These are phyloP conservation scores for Apiosordaria backusii DNA, from an alignment of 495 filamentous ascomycete species.

Conservation along the genomic window DNA sequence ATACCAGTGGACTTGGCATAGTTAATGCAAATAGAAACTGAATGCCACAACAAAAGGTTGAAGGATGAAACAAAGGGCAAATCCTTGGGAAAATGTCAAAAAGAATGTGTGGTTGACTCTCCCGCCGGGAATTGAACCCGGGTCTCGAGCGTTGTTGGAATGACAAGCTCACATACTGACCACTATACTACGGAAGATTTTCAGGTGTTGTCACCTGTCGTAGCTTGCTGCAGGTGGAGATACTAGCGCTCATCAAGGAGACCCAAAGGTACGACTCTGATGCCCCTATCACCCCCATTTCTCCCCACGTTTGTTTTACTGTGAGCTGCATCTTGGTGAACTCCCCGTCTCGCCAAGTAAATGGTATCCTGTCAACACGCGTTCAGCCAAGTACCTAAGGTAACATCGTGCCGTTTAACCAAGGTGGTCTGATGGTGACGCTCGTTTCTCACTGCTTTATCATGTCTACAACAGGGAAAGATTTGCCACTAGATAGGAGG, in stretches of 20 bases:
- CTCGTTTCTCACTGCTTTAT: background rate
- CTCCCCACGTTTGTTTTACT: no score
- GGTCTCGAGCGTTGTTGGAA: conserved; percentile 5
- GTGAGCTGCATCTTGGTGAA: no score
- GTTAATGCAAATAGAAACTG: no score
- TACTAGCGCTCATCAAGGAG: background rate
- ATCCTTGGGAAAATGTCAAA: background rate
- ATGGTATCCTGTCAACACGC: background rate
- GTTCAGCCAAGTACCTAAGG: no score
- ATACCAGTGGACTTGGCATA: no score
- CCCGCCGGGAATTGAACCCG: conserved; percentile 5
- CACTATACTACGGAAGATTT: conserved; percentile 7
- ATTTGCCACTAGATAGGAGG: background rate
- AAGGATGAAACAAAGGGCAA: background rate
- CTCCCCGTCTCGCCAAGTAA: background rate
- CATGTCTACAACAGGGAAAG: background rate
- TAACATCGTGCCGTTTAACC: background rate
- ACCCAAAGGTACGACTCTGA: background rate
- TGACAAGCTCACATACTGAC: conserved; percentile 6
- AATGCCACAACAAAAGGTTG: no score
- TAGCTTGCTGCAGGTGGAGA: background rate
- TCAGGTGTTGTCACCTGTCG: background rate
- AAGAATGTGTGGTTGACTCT: background rate
- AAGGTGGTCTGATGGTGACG: background rate
- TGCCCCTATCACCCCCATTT: no score